Base-by-base conservation (phyloP, 371 early-diverging fungal species). In the Rhizopus microsporus region DNA sequence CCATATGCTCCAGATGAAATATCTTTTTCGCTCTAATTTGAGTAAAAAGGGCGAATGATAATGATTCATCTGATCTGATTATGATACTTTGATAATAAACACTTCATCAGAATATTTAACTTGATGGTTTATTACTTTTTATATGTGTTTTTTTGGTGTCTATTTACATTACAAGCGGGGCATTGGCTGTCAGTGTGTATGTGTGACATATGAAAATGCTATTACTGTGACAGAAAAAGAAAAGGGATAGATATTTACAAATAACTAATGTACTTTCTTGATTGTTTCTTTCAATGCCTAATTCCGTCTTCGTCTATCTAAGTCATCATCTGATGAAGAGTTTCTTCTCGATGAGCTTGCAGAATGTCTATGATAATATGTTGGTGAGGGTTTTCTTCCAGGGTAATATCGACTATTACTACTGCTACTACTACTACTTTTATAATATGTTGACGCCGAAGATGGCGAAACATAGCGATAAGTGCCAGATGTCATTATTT, bases 401-500 rank as follows among this genome's bases (percentile, higher is more conserved):
- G 50, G 35, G 50, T 49, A 49, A 34, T 47, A 47, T 10, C 50
- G 50, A 34, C n/a, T 32, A n/a, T 49, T 49, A 39, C 13, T 39
- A 13, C 39, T 39, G 8, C 39, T 39, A 39, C 23, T 23, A 23
- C 23, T 23, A 23, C 23, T 23, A 23, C 23, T 23, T 46, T 29
- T 46, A 46, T 46, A 46, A 23, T 46, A 46, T 17, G 29, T 29
- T 9, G 46, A 15, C 7, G 46, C 46, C 7, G 46, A 46, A 23
- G 46, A 23, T 46, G 46, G 30, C 7, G 46, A 46, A 12, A 46
- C 29, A 23, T 46, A 46, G 5, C 29, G 46, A 29, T 46, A 46
- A 12, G 23, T 46, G 29, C 29, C 46, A 9, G 46, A 29, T 12
- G 29, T 29, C 16, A 46, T 7, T 46, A 46, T 29, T 23, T 46